Evolutionary conservation across 805 yeast genomes (phyloP).

Genomic region (Wickerhamomyces kurtzmanii): DNA sequence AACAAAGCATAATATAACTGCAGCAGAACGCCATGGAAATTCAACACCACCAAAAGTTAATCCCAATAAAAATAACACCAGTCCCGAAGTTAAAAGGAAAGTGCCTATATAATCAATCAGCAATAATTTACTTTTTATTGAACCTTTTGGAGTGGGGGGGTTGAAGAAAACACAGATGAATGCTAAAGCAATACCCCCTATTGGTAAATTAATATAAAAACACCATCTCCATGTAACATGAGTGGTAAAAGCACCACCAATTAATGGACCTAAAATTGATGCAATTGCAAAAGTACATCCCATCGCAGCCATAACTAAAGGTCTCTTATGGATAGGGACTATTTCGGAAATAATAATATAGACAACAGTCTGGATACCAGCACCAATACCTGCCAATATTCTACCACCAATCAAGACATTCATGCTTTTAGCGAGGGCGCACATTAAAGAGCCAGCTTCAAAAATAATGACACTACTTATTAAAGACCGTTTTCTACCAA

Average conservation of each 20-base stretch:
- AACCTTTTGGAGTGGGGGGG: constrained; percentile 37
- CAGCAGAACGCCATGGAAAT: constrained; percentile 45
- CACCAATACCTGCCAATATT: constrained; percentile 62
- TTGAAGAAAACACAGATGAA: constrained; percentile 29
- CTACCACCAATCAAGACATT: constrained; percentile 62
- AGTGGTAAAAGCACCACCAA: constrained; percentile 58
- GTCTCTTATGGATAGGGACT: constrained; percentile 23
- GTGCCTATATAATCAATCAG: constrained; percentile 43
- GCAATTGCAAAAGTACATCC: constrained; percentile 34
- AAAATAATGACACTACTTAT: constrained; percentile 40
- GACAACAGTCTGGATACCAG: constrained; percentile 51
- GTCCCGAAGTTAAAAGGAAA: constrained; percentile 27
- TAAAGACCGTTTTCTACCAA: constrained; percentile 46
- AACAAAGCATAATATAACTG: constrained; percentile 37
- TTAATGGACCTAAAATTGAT: constrained; percentile 48
- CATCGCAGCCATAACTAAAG: constrained; percentile 13
- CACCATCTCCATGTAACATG: constrained; percentile 70
- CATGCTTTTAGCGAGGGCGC: constrained; percentile 47
- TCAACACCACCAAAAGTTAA: constrained; percentile 46
- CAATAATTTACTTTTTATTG: constrained; percentile 24
- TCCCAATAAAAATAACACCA: constrained; percentile 36
- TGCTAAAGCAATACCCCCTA: constrained; percentile 42
- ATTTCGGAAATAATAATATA: constrained; percentile 46
- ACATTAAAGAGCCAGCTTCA: constrained; percentile 51
- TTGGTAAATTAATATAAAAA: constrained; percentile 59